These are phyloP conservation scores for Phyllosticta citrichinensis DNA, from an alignment of 2,329 filamentous ascomycete species.

Conservation along the genomic window DNA sequence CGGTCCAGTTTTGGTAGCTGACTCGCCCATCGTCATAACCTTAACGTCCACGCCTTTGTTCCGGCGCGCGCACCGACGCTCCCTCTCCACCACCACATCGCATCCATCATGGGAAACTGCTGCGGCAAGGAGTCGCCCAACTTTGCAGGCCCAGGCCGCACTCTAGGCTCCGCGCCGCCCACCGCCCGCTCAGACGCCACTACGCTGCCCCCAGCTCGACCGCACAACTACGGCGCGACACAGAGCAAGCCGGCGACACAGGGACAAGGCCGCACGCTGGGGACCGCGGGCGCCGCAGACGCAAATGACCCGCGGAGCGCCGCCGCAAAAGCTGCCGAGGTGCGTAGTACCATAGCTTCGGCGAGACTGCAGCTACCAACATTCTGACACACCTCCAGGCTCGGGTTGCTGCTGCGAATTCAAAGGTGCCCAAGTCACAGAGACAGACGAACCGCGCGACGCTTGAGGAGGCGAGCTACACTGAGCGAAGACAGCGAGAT, in stretches of 20 bases:
- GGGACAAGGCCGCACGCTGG: slow-evolving; percentile 54
- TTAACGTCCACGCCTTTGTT: slow-evolving; percentile 1
- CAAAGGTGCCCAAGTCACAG: slow-evolving; percentile 46
- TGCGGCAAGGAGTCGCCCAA: slow-evolving; percentile 60
- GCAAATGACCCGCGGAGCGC: slow-evolving; percentile 46
- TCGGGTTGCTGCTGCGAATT: background rate
- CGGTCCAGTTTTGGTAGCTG: background rate
- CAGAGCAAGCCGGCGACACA: slow-evolving; percentile 38
- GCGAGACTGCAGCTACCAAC: background rate
- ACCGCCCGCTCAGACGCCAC: slow-evolving; percentile 30
- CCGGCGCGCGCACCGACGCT: background rate
- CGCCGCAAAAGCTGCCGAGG: slow-evolving; percentile 78
- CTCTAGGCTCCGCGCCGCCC: slow-evolving; percentile 45
- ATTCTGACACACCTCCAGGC: background rate
- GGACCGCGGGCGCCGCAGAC: slow-evolving; percentile 33
- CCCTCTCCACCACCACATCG: background rate
- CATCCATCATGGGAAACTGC: slow-evolving; percentile 66
- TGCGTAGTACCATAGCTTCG: slow-evolving; percentile 33
- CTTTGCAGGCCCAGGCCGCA: slow-evolving; percentile 61
- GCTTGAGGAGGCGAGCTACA: slow-evolving; percentile 56
- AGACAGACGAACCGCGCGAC: slow-evolving; percentile 62
- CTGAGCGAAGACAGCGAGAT: slow-evolving; percentile 56
- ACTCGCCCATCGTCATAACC: background rate
- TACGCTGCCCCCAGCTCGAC: slow-evolving; percentile 6
- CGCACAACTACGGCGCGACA: slow-evolving; percentile 23